Evolutionary conservation across 192 early-diverging fungal species (phyloP), one percentile per base, ranked within the genome.

Genomic region (Linnemannia elongata): DNA sequence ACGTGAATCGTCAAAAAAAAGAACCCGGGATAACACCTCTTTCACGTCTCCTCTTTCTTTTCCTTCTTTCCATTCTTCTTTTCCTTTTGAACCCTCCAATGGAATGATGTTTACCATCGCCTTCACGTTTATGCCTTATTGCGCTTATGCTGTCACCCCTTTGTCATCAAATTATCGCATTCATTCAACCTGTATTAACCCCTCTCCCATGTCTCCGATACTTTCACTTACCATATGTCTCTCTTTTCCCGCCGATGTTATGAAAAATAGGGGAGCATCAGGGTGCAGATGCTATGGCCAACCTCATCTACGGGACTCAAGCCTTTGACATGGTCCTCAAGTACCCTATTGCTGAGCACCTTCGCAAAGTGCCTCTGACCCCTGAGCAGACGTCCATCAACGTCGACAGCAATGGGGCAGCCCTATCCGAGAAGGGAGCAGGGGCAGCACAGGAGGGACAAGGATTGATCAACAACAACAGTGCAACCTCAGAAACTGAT

Each of bases 321-420:
- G 83, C 81, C 9, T 88, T 88, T 63, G 89, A 90, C 39, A 88
- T 90, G 74, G 79, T 90, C 76, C 73, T 90, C 60, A 90, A 85
- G 74, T 86, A 80, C 71, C 39, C 76, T 6, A 85, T 82, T 68
- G 63, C 87, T 13, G 82, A 88, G 38, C 71, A 79, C 24, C 69
- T 76, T 30, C 81, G 85, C 52, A 80, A 81, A n/a, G 71, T 81
- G 15, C 36, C 75, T 1, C n/a, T 33, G 10, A 30, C 60, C 3
- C 60, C 60, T 13, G 27, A 66, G 4, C 60, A 66, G 75, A 88
- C 5, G 10, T 74, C 6, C 45, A 71, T 54, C 85, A 66, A 66
- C 13, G 27, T 66, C 3, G 60, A 66, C 7, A 66, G 24, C 10
- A 33, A 27, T 60, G 57, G 8, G 0, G 24, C n/a, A 10, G 24